Base-by-base conservation (phyloP, 495 filamentous ascomycete species). In the Penicillium angulare region DNA sequence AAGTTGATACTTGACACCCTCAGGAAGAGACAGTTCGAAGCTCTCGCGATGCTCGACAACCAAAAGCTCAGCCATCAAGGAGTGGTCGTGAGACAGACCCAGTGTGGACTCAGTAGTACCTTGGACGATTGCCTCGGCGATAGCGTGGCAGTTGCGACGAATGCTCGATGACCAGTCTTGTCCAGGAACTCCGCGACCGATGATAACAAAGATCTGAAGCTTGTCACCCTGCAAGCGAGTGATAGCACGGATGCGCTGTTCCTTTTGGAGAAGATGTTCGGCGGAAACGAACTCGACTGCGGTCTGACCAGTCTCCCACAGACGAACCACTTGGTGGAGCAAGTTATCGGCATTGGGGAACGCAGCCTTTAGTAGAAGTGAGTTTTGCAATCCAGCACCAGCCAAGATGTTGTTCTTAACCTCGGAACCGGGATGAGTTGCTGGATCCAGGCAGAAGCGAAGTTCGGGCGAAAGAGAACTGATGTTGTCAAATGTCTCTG, bases 21-120 rank as follows among this genome's bases (percentile, higher is more conserved):
- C 41, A 1, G 41, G 41, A 21, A 44, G 16, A 13, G 41, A 44
- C n/a, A 44, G 41, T 15, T 44, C 41, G 15, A 21, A 44, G 0
- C n/a, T 16, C 16, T 27, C 41, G 24, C 41, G 41, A 18, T 44
- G 41, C 23, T 44, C 24, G 4, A 44, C n/a, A 20, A 44, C 41
- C 23, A 44, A 20, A 0, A 44, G n/a, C 24, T 44, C 41, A 20
- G 41, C 13, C 23, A 44, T 32, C 41, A 44, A 29, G 15, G 41
- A 44, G 23, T 44, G 41, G 8, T 44, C 41, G 15, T 44, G 41
- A 44, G 41, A 44, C 2, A 44, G 41, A 44, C 41, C 41, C 26
- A 44, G 17, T 20, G 23, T 44, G n/a, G 41, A 21, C 18, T 44
- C 24, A 12, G 26, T 20, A 9, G 41, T 44, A 3, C 23, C 24